These are phyloP conservation scores for Chrysanthemum makinoi DNA, from an alignment of 129 eudicot species.

Conservation along the genomic window DNA sequence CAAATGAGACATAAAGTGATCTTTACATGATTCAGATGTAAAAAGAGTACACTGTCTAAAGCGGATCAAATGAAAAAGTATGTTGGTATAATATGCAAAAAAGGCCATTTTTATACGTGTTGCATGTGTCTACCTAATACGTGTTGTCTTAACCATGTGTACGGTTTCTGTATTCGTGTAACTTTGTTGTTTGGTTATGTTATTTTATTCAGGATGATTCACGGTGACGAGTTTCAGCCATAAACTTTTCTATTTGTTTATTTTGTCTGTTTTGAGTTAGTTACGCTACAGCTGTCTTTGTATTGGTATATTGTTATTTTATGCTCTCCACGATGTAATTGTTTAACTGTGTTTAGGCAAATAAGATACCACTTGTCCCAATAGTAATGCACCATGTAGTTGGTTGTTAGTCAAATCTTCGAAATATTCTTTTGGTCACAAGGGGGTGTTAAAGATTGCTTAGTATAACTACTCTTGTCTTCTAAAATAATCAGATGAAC, in stretches of 20 bases:
- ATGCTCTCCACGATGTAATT: conserved; percentile 33
- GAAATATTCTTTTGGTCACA: too few relatives aligned
- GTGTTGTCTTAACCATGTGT: conserved; percentile 15
- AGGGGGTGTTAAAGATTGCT: too few relatives aligned
- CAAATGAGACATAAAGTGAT: neutral
- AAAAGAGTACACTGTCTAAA: too few relatives aligned
- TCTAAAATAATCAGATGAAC: neutral
- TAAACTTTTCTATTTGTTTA: conserved; percentile 1
- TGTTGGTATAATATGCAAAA: neutral
- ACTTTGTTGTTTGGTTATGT: conserved; percentile 11
- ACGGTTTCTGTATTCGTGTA: too few relatives aligned
- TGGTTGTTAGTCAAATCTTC: conserved; percentile 6
- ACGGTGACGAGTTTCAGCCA: conserved; percentile 16
- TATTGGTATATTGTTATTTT: conserved; percentile 18
- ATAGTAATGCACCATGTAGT: conserved; percentile 12
- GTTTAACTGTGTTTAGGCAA: conserved; percentile 20
- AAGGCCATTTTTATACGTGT: neutral
- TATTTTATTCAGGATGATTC: conserved; percentile 18
- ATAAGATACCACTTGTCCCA: conserved; percentile 17
- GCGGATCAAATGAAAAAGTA: too few relatives aligned
- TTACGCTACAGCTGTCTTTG: conserved; percentile 33
- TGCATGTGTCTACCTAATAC: neutral
- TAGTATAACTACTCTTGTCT: too few relatives aligned
- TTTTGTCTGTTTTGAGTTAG: conserved; percentile 5
- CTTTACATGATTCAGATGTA: too few relatives aligned